Evolutionary conservation across 2,329 filamentous ascomycete genomes (phyloP), one percentile per base, ranked within the genome.

Genomic region (Pestalotiopsis sp.): DNA sequence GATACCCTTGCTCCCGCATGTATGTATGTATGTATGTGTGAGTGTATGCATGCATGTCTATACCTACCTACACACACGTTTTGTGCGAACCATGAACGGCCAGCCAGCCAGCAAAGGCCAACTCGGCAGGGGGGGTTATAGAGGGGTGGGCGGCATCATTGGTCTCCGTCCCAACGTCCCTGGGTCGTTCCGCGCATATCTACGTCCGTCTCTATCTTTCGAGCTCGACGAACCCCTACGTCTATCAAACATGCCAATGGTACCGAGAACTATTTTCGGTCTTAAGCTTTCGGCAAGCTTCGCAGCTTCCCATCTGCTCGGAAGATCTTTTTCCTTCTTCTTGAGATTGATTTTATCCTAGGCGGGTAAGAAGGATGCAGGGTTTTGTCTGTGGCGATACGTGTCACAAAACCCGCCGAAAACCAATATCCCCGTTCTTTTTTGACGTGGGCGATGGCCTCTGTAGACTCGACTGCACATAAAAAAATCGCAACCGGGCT

Each of bases 241-340:
- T 49, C 52, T 31, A 66, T 66, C 65, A 66, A 66, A 66, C 65
- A 17, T 66, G 65, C 52, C 65, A 66, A 57, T 17, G 38, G 12
- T 38, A 5, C 31, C 7, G 31, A 36, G 31, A 36, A 36, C 65
- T 66, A 66, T 66, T 66, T 60, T 66, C 31, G 41, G 20, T 45
- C 65, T 66, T 49, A 66, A 66, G 65, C 65, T 66, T 61, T 66
- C 38, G 45, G 45, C 45, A 52, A 52, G 45, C 45, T 58, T n/a
- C 14, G 65, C 13, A 40, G 36, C 17, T 40, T 66, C 65, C 27
- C 58, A 56, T 56, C n/a, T 25, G 14, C 36, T 27, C n/a, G 63
- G 41, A 56, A 56, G 63, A 66, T 66, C 63, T 31, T 57, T 36
- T 36, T 9, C 9, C 7, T 36, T 9, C 2, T 2, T 9, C 6